A percentile compares a stretch with the other conserved stretches of the same genome.
These are phyloP conservation scores for Cylindrotheca fusiformis DNA, from an alignment of 108 stramenopile species.

Conservation along the genomic window DNA sequence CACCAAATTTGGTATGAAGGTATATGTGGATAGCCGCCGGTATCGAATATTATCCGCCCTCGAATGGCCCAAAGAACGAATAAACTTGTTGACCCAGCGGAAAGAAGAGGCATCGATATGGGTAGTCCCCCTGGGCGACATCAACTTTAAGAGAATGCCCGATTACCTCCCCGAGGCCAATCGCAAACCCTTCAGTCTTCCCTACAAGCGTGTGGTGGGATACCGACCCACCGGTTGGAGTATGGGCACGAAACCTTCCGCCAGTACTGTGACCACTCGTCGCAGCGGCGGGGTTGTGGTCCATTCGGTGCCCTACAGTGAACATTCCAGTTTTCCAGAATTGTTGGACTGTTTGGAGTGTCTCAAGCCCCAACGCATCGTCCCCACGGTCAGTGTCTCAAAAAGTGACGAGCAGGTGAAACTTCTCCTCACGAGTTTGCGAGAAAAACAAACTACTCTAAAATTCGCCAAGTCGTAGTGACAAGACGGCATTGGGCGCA, in stretches of 20 bases:
- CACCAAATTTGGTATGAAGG: constrained; percentile 50
- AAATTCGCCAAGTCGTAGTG: too few relatives aligned
- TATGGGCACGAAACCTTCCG: constrained; percentile 36
- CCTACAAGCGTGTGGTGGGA: constrained; percentile 53
- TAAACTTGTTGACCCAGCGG: constrained; percentile 57
- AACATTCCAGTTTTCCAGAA: constrained; percentile 87
- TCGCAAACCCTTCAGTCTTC: constrained; percentile 39
- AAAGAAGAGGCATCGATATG: constrained; percentile 63
- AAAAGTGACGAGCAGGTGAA: constrained; percentile 73
- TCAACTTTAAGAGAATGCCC: constrained; percentile 79
- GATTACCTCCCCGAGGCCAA: constrained; percentile 54
- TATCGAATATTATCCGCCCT: constrained; percentile 65
- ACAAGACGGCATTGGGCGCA: too few relatives aligned
- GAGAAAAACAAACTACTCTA: constrained; percentile 22
- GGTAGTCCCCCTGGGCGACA: constrained; percentile 81
- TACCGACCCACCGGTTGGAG: constrained; percentile 81
- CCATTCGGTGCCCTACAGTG: constrained; percentile 86
- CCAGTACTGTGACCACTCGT: constrained; percentile 43
- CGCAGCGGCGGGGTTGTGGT: constrained; percentile 53
- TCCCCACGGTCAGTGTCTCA: constrained; percentile 75
- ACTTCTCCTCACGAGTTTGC: constrained; percentile 40
- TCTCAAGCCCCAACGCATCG: constrained; percentile 67
- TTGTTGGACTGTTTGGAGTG: constrained; percentile 77
- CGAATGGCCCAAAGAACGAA: constrained; percentile 61
- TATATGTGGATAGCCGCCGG: constrained; percentile 80